Percentiles rank a stretch among this genome's conserved stretches.
These are phyloP conservation scores for Antarctomyces pellizariae DNA, from an alignment of 495 filamentous ascomycete genomes.

Conservation along the genomic window DNA sequence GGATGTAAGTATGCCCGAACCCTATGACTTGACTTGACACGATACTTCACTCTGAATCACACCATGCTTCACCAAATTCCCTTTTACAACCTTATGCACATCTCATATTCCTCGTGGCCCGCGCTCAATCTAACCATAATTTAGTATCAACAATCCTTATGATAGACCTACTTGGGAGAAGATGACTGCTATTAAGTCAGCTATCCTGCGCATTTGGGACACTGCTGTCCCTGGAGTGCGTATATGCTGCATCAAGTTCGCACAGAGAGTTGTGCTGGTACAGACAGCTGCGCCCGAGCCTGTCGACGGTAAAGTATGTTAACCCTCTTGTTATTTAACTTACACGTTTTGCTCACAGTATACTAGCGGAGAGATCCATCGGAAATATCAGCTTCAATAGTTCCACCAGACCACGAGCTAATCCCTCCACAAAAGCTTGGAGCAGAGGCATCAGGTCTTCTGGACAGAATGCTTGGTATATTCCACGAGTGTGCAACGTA, in stretches of 20 bases:
- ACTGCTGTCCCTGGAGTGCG: slow-evolving; percentile 48
- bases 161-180: slow-evolving; percentile 65
- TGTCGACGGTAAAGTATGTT: slow-evolving; percentile 59
- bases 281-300: slow-evolving; percentile 72
- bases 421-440: slow-evolving; percentile 61
- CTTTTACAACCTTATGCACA: no score
- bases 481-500: slow-evolving; percentile 74
- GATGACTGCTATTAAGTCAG: slow-evolving; percentile 72
- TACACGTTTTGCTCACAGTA: slow-evolving; percentile 3
- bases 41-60: no score
- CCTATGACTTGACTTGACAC: background rate
- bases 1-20: slow-evolving; percentile 48
- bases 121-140: slow-evolving; percentile 5
- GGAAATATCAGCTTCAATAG: slow-evolving; percentile 66
- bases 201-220: slow-evolving; percentile 77
- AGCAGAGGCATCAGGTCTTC: slow-evolving; percentile 68
- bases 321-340: slow-evolving; percentile 1
- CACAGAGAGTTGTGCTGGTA: slow-evolving; percentile 73
- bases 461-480: slow-evolving; percentile 71
- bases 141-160: slow-evolving; percentile 60
- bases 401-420: slow-evolving; percentile 59
- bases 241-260: slow-evolving; percentile 92
- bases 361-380: slow-evolving; percentile 55
- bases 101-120: no score
- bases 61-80: no score